phyloP scores from a whole-genome alignment of 2,329 filamentous ascomycete genomes.

The Sordariomycetes sp. region DNA sequence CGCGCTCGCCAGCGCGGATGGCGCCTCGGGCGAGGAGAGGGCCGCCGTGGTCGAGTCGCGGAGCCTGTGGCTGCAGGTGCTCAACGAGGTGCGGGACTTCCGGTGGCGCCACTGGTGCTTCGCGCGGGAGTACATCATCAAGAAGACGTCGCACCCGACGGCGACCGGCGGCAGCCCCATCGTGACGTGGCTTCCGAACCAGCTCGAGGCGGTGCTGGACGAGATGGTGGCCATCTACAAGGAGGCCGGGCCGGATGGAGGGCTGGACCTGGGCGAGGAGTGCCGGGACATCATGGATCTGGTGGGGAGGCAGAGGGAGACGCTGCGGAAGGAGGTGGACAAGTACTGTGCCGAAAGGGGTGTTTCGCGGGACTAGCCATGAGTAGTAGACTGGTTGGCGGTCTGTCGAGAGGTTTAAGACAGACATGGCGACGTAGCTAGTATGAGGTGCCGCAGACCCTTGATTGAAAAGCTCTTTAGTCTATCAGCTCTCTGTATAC shows the following conservation, averaged over 20 bases:
- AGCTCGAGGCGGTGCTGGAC: slow-evolving; percentile 62
- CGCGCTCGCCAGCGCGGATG: slow-evolving; percentile 29
- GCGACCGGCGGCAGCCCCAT: slow-evolving; percentile 75
- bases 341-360: slow-evolving; percentile 61
- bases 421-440: neutral
- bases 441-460: neutral
- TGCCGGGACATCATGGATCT: slow-evolving; percentile 56
- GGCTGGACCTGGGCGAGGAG: slow-evolving; percentile 30
- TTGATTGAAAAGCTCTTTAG: neutral
- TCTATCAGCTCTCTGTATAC: neutral
- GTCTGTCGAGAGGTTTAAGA: neutral
- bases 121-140: slow-evolving; percentile 74
- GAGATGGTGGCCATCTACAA: slow-evolving; percentile 55
- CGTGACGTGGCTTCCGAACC: slow-evolving; percentile 76
- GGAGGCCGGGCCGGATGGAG: slow-evolving; percentile 26
- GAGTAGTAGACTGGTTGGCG: neutral
- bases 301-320: slow-evolving; percentile 52
- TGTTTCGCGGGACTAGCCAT: slow-evolving; percentile 13
- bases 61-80: slow-evolving; percentile 50
- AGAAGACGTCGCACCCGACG: slow-evolving; percentile 64
- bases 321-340: slow-evolving; percentile 60
- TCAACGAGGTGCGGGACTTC: slow-evolving; percentile 73
- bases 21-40: slow-evolving; percentile 12
- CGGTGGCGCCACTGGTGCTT: slow-evolving; percentile 82
- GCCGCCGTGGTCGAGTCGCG: slow-evolving; percentile 38